phyloP scores from a whole-genome alignment of 176 grass and related monocot genomes.

The Cymbopogon citratus region DNA sequence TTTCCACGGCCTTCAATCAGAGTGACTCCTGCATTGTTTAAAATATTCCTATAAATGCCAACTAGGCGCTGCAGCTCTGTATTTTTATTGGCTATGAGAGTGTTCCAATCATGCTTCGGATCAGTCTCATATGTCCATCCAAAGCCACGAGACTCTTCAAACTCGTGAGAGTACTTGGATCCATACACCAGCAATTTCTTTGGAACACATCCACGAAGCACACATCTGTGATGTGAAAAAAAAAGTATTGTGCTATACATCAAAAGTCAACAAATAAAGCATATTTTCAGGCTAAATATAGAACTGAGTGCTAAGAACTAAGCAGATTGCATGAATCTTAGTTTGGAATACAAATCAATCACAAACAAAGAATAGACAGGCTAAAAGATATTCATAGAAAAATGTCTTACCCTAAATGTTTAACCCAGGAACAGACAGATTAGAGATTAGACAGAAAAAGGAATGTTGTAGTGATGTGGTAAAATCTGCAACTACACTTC shows the following conservation, averaged over 20 bases:
- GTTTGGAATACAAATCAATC: not conserved
- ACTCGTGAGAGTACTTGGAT: constrained; percentile 74
- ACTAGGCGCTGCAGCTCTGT: constrained; percentile 64
- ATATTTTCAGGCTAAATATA: not conserved
- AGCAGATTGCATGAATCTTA: not conserved
- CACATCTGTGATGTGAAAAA: constrained; percentile 47
- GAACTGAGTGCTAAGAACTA: not conserved
- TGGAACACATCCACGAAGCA: constrained; percentile 71
- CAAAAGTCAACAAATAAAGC: not conserved
- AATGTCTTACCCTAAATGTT: not conserved
- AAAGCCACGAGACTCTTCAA: constrained; percentile 69
- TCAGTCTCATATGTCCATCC: constrained; percentile 72
- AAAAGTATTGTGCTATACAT: not conserved
- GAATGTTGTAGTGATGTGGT: not conserved
- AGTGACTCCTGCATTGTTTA: constrained; percentile 63
- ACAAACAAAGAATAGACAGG: not conserved
- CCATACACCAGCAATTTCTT: constrained; percentile 75
- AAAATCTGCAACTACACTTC: not conserved
- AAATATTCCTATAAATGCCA: constrained; percentile 61
- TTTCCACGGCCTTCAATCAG: constrained; percentile 87
- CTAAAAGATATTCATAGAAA: not conserved
- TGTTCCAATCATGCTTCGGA: constrained; percentile 73
- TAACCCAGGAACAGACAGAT: not conserved
- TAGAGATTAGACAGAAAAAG: not conserved
- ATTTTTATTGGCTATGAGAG: constrained; percentile 84